phyloP scores from a whole-genome alignment of 2,329 filamentous ascomycete species.

The Trichoderma sp. region DNA sequence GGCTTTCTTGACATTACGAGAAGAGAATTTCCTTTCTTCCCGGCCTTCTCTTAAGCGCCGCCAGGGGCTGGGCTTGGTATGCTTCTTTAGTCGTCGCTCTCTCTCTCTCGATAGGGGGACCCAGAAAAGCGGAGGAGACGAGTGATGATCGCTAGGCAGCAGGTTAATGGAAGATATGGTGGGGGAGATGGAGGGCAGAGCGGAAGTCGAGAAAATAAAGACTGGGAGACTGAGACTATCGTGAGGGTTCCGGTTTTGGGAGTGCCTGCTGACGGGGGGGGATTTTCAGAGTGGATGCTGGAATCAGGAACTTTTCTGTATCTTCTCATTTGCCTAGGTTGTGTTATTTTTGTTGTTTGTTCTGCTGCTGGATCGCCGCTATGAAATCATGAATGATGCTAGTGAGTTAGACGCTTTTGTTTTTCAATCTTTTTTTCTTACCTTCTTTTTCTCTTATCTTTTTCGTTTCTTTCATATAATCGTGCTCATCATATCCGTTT shows the following conservation, averaged over 20 bases:
- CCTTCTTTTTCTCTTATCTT: not conserved
- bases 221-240: not conserved
- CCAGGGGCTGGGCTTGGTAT: not conserved
- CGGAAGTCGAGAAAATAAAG: not conserved
- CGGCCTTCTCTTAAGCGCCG: not conserved
- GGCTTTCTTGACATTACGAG: not conserved
- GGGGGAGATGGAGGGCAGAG: not conserved
- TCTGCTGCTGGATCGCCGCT: not conserved
- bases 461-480: not conserved
- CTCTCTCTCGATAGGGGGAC: not conserved
- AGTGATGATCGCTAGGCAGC: conserved; percentile 10
- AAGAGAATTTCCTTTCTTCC: not conserved
- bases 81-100: not conserved
- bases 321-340: not conserved
- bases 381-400: conserved; percentile 4
- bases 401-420: not conserved
- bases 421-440: not conserved
- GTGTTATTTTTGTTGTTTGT: not conserved
- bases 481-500: not conserved
- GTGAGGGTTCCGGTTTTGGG: conserved; percentile 8
- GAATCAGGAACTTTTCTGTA: not conserved
- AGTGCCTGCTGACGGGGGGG: conserved; percentile 5
- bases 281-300: conserved; percentile 10
- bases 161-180: not conserved
- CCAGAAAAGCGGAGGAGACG: conserved; percentile 14